Evolutionary conservation across 169 alveolate genomes (phyloP).

Genomic region (Cryptosporidium tyzzeri): DNA sequence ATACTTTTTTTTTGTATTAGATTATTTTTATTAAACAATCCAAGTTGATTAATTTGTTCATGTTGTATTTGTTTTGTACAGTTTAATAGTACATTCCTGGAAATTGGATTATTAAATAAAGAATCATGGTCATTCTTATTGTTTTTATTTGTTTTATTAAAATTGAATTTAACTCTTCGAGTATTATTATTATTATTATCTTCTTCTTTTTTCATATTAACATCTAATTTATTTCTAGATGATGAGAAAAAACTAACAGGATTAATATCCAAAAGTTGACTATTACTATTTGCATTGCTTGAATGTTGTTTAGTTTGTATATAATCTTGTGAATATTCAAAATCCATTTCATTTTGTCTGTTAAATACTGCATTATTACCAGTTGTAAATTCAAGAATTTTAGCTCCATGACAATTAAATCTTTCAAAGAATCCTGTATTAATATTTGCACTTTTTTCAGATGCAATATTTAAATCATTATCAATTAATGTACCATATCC

Average conservation of each 20-base stretch:
- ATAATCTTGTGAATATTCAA: conserved; percentile 36
- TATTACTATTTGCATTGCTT: neutral
- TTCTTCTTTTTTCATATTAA: neutral
- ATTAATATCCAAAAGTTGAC: conserved; percentile 29
- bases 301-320: neutral
- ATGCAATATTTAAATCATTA: conserved; percentile 32
- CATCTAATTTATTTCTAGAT: neutral
- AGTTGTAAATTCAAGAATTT: conserved; percentile 61
- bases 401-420: conserved; percentile 71
- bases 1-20: neutral
- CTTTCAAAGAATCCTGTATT: conserved; percentile 67
- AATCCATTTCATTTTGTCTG: conserved; percentile 17
- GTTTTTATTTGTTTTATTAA: neutral
- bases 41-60: conserved; percentile 56
- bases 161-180: neutral
- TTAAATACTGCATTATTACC: conserved; percentile 5
- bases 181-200: neutral
- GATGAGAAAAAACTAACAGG: conserved; percentile 40
- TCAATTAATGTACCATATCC: conserved; percentile 64
- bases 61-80: conserved; percentile 72
- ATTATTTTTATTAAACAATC: conserved; percentile 1
- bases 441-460: conserved; percentile 22
- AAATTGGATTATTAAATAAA: conserved; percentile 22
- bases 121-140: neutral
- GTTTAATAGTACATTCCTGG: conserved; percentile 3